Base-by-base conservation (phyloP, 1,139 yeast genomes). In the Arxiozyma slooffiae region DNA sequence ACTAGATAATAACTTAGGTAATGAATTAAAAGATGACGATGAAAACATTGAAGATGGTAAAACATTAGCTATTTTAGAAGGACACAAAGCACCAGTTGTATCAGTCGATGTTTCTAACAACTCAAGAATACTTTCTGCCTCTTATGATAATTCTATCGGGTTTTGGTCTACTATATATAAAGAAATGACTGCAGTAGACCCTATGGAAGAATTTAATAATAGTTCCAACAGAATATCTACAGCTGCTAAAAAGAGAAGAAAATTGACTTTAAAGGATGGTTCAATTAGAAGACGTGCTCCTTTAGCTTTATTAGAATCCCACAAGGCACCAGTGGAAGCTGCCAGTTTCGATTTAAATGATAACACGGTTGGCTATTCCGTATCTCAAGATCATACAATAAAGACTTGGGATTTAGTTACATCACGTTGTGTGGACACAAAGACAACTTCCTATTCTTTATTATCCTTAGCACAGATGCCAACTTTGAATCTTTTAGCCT, bases 331-430 rank as follows among this genome's bases (percentile, higher is more conserved):
- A 4, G 97, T 89, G 20, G 95, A 89, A 62, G 95, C 79, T 39
- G 85, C 87, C 18, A 74, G 79, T 18, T 88, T 89, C 66, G 96
- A 87, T 61, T 67, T 73, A 7, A 70, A 71, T 34, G 97, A 92
- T 66, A 57, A 76, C 41, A 77, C 94, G 0, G 96, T 90, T 7
- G 96, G 83, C 17, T 92, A 92, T 70, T 88, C 97, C 0, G 96
- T 86, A 1, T 85, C 97, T 4, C 97, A 89, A 67, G 97, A 92
- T 70, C 98, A 92, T 67, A 81, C 95, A 1, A 81, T 92, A 57
- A 85, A 86, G 62, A 92, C 98, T 0, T 92, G 98, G 97, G 98
- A 92, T 71, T 74, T 90, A 61, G 83, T 87, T 21, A 88, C 97
- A 6, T 74, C 85, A 18, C 77, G 86, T 57, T 80, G 87, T 62